Base-by-base conservation (phyloP, 495 filamentous ascomycete genomes). In the Eremomyces bilateralis region DNA sequence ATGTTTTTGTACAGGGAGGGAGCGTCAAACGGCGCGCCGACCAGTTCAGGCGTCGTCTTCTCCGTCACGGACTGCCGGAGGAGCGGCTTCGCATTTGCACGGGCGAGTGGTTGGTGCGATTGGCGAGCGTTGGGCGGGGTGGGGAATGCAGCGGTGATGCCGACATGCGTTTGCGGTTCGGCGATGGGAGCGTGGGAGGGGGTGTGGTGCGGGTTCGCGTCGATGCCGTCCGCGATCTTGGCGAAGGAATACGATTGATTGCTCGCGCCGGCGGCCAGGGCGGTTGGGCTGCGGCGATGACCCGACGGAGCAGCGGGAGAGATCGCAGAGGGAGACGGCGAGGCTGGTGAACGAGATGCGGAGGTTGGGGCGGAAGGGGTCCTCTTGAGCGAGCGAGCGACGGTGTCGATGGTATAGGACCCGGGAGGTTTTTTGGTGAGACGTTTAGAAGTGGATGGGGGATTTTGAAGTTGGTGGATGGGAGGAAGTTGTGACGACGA, bases 1-100 rank as follows among this genome's bases (percentile, higher is more conserved):
- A 28, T 5, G 45, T 33, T 36, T 30, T 35, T 20, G 39, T 31
- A 38, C 39, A 45, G 33, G 21, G 27, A 34, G 8, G 18, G 15
- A 15, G 31, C 15, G 39, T 45, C 42, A 24, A 42, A 45, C 13
- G 39, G 19, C 19, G 29, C 27, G 28, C 43, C 45, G 25, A 48
- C 22, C 28, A 47, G 41, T 35, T 47, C 44, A 25, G 42, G 10
- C 18, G 39, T 19, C 15, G 21, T 43, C 24, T 36, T 37, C 20
- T 35, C 21, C 2, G 38, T 25, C 24, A 27, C 18, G 17, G 37
- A 36, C 20, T 12, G 11, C 22, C 34, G 3, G 2, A 18, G 20
- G n/a, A n/a, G n/a, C n/a, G n/a, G n/a, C n/a, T n/a, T n/a, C n/a
- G n/a, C n/a, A n/a, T n/a, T n/a, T n/a, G n/a, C n/a, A n/a, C n/a